Conservation (phyloP, 1,284 basidiomycete species). For the Ganoderma boninense region DNA sequence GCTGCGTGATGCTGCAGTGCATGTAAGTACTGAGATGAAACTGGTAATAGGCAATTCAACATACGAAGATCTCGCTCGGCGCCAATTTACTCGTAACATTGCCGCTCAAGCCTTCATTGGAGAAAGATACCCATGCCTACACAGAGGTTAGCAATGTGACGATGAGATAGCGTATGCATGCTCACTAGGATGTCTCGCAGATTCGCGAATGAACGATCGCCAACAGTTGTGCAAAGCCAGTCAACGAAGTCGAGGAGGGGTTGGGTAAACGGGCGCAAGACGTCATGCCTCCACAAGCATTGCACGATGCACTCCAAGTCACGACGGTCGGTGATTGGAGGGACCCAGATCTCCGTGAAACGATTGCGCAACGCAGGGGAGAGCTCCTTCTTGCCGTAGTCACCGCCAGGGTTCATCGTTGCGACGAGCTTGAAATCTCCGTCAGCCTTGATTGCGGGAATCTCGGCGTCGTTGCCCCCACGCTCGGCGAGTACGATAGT, state of each 20-base stretch:
- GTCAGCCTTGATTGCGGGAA: slow-evolving; percentile 73
- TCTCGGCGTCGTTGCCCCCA: slow-evolving; percentile 79
- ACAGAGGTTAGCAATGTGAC: not conserved
- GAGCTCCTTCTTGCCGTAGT: slow-evolving; percentile 99
- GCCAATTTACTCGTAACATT: slow-evolving; percentile 48
- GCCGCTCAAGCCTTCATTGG: slow-evolving; percentile 68
- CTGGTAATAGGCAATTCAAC: slow-evolving; percentile 42
- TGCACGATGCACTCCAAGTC: slow-evolving; percentile 88
- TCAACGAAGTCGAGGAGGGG: slow-evolving; percentile 83
- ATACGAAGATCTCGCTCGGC: slow-evolving; percentile 73
- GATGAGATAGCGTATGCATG: slow-evolving; percentile 22
- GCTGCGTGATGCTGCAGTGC: slow-evolving; percentile 82
- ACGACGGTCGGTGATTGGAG: slow-evolving; percentile 77
- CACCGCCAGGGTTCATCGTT: slow-evolving; percentile 99
- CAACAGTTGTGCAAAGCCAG: slow-evolving; percentile 79
- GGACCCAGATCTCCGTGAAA: slow-evolving; percentile 99
- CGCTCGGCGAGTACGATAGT: slow-evolving; percentile 94
- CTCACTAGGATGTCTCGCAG: slow-evolving; percentile 91
- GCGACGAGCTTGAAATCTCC: slow-evolving; percentile 90
- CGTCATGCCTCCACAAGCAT: slow-evolving; percentile 72
- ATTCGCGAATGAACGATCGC: slow-evolving; percentile 76
- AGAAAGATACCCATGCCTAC: slow-evolving; percentile 93
- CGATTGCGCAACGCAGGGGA: slow-evolving; percentile 97
- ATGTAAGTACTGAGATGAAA: not conserved
- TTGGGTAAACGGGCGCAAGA: slow-evolving; percentile 67